A percentile compares a stretch with the other conserved stretches of the same genome.
These are phyloP conservation scores for Trypanosoma scelopori DNA, from an alignment of 208 protist genomes.

Conservation along the genomic window DNA sequence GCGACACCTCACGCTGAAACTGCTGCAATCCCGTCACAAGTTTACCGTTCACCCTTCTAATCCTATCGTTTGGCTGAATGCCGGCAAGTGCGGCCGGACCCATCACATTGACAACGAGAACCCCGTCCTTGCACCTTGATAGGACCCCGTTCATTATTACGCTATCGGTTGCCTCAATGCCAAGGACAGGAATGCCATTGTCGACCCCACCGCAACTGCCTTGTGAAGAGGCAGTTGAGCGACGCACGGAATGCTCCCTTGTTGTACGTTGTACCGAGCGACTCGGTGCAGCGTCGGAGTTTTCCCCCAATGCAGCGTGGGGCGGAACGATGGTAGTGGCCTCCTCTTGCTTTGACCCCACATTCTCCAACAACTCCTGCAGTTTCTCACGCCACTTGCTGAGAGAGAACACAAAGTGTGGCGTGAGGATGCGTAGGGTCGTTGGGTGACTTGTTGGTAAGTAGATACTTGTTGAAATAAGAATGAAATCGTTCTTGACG, in stretches of 20 bases:
- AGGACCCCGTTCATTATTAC: slow-evolving; percentile 54
- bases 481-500: slow-evolving; percentile 64
- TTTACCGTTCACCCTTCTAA: slow-evolving; percentile 47
- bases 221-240: slow-evolving; percentile 1
- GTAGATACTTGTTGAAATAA: slow-evolving; percentile 74
- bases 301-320: too few relatives aligned
- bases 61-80: slow-evolving; percentile 56
- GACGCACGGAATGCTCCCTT: neutral
- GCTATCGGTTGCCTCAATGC: slow-evolving; percentile 61
- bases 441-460: slow-evolving; percentile 69
- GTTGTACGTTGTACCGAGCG: neutral
- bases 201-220: neutral
- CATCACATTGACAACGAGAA: slow-evolving; percentile 61
- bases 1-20: slow-evolving; percentile 51
- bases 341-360: neutral
- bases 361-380: slow-evolving; percentile 31
- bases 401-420: slow-evolving; percentile 68
- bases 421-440: slow-evolving; percentile 51
- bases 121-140: slow-evolving; percentile 52
- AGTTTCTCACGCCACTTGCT: slow-evolving; percentile 64
- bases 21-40: slow-evolving; percentile 31
- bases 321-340: too few relatives aligned
- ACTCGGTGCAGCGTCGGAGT: too few relatives aligned
- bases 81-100: slow-evolving; percentile 58
- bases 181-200: slow-evolving; percentile 38